Evolutionary conservation across 352 stramenopile species (phyloP), one percentile per base, ranked within the genome.

Genomic region (Pythium monospermum): DNA sequence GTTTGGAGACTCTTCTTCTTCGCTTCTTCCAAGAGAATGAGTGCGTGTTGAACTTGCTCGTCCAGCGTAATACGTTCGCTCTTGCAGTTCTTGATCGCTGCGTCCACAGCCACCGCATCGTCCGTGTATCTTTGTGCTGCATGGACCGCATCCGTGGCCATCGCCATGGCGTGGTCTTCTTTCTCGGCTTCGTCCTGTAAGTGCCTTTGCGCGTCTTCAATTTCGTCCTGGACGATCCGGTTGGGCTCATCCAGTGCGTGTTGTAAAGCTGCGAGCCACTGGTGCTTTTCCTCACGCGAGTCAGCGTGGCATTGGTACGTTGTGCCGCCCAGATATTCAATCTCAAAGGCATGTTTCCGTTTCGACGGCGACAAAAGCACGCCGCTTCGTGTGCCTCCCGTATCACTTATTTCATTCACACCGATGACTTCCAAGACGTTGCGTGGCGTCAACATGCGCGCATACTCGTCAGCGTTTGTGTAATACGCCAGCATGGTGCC

Each of bases 401-500:
- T 45, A 40, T 64, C 53, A 22, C 40, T 28, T 47, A 72, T 71
- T 21, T 77, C 57, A 22, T 57, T 49, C 26, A 87, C 58, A 4
- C 77, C 63, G 1, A 71, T 45, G n/a, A 90, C 58, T 36, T 89
- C 81, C 4, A 87, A 44, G 12, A 91, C 78, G 16, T 76, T 73
- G 19, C 76, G 71, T 0, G 81, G 81, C 3, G 66, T 65, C 1
- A 66, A 54, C 4, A 64, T 57, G 0, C 71, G 68, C 41, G 69
- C 47, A 28, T 61, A 69, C 27, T 90, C 81, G 37, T 87, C 66
- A 25, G 76, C 56, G 18, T 49, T 73, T 4, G 59, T 55, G 58
- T 88, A 89, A 35, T 74, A 79, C 7, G 72, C 59, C 23, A 91
- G 66, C 81, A 91, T 89, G 1, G 76, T 87, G 47, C 78, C 78